Base-by-base conservation (phyloP, 108 stramenopile species). In the Nitzschia putrida region DNA sequence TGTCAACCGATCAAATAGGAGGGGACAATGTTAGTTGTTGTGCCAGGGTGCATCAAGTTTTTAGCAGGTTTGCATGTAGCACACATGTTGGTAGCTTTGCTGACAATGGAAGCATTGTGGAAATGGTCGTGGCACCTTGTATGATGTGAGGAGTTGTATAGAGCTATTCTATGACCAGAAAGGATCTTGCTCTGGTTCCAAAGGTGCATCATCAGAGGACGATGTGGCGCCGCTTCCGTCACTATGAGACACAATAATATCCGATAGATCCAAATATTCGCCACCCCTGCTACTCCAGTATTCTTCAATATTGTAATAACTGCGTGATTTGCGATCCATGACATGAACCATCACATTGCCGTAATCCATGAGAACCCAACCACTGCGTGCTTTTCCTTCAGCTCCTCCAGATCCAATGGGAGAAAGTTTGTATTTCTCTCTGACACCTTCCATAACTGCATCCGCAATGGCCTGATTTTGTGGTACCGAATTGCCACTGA, bases 391-490 rank as follows among this genome's bases (percentile, higher is more conserved):
- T 43, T 68, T 78, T 20, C 96, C 96, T 79, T 95, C 86, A 14
- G 93, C 88, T 20, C 88, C 86, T 39, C 92, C 92, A 45, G 75
- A 86, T 16, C 84, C 80, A 11, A 86, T 83, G 26, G 83, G 78
- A 37, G 53, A 42, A 16, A 72, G 23, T 9, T 53, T 79, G 44
- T 81, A 86, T 29, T 74, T 8, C 58, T 93, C 91, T 57, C 65
- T 55, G 21, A 97, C 91, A 64, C 92, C 92, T 0, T 89, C 74
- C 42, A 67, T 74, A 53, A 97, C 86, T 58, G 87, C 83, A 26
- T 77, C 82, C 25, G 90, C 91, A 83, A 97, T 97, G 57, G 97
- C 97, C 78, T 91, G 89, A 76, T 95, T 97, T 61, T 97, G 97
- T 4, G 97, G 97, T 42, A 94, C 74, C 50, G 85, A 87, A 57